A percentile compares a stretch with the other conserved stretches of the same genome.
Evolutionary conservation across 1,284 basidiomycete species (phyloP).

Genomic region (Tausonia pullulans): DNA sequence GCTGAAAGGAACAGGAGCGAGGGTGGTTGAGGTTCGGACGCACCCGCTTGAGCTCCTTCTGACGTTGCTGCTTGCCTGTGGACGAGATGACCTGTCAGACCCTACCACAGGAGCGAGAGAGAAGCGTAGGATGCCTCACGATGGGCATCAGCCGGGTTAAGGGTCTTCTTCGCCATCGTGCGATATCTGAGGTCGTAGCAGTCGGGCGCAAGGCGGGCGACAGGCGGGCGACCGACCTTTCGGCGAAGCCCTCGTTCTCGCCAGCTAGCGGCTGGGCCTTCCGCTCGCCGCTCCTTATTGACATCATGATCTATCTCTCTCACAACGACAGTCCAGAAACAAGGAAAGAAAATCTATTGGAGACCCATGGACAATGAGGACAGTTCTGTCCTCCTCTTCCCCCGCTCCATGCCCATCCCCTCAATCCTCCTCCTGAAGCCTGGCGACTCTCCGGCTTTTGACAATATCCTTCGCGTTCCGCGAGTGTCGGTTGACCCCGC

Average conservation of each 20-base stretch:
- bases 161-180: constrained; percentile 68
- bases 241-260: background rate
- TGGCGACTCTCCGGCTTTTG: constrained; percentile 43
- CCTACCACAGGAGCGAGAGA: background rate
- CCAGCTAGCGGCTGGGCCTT: too few relatives aligned
- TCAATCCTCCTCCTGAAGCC: constrained; percentile 22
- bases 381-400: too few relatives aligned
- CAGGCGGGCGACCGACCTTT: background rate
- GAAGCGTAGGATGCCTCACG: constrained; percentile 40
- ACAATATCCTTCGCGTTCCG: constrained; percentile 48
- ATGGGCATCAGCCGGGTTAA: constrained; percentile 75
- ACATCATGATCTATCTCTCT: too few relatives aligned
- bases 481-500: constrained; percentile 61
- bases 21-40: constrained; percentile 15
- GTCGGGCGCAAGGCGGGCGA: too few relatives aligned
- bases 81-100: background rate
- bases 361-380: too few relatives aligned
- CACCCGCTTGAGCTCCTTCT: constrained; percentile 85
- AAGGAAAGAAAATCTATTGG: too few relatives aligned
- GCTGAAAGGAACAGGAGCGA: background rate
- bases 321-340: too few relatives aligned
- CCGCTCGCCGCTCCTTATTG: too few relatives aligned
- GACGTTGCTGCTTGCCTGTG: constrained; percentile 69
- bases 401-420: too few relatives aligned
- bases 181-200: too few relatives aligned